Evolutionary conservation across 768 basidiomycete species (phyloP), one percentile per base, ranked within the genome.

Genomic region (Royoungia palumana): DNA sequence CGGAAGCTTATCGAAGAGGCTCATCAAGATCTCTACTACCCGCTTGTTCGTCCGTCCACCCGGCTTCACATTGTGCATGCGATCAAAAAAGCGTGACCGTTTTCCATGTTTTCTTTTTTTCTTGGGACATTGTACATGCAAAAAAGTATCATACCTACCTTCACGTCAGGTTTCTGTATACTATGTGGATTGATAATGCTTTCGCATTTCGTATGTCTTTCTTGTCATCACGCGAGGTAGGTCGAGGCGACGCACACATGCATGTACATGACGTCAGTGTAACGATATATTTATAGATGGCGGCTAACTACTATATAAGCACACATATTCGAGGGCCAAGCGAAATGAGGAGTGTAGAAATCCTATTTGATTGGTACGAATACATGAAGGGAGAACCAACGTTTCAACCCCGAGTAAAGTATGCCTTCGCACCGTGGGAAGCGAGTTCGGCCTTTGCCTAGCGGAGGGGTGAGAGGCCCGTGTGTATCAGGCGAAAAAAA

Each of bases 361-460:
- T 36, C 28, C 27, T 32, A 51, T 35, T 44, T 27, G 45, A 49
- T 44, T 34, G 37, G 43, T 54, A 52, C 50, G 57, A 44, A 47
- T 63, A 58, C 65, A 55, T 56, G 49, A 52, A 27, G 46, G 25
- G 34, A 40, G 32, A 41, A 54, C n/a, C n/a, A n/a, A n/a, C n/a
- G n/a, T n/a, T n/a, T 80, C 69, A 89, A 53, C 88, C 89, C 51
- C 89, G 81, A 51, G 83, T 87, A 69, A 94, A 92, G 70, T 94
- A 94, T 22, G 89, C 82, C 67, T 85, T 89, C 50, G 92, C 87
- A 12, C 92, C 92, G 57, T 93, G 87, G 44, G 75, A 77, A 4
- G 89, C 86, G 41, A 95, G 69, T 65, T 94, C 92, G 22, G 80
- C 63, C 70, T 89, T 93, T 47, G 89, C 93, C 88, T 94, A 44